Base-by-base conservation (phyloP, 306 rosid species). In the Potentilla sterilis region DNA sequence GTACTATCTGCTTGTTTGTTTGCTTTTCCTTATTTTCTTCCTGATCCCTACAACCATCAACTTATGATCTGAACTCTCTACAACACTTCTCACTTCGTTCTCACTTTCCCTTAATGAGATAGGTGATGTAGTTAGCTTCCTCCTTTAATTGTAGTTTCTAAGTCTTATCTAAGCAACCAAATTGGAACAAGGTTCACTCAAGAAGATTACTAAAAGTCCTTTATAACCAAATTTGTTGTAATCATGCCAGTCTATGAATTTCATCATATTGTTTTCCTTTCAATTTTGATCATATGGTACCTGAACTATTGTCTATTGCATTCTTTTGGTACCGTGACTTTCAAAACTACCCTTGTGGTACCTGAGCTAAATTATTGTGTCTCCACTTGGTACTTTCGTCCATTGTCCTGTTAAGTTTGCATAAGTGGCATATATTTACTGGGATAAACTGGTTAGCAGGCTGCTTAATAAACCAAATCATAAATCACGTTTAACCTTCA, bases 211-310 rank as follows among this genome's bases (percentile, higher is more conserved):
- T 35, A 18, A 71, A 72, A 19, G 28, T 59, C 67, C 41, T 59
- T 32, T 9, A 16, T 28, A 24, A 72, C 52, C 76, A 55, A 55
- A 58, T 13, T 58, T 73, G 76, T 28, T 59, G 10, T 32, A 59
- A 19, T 58, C 9, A 1, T 22, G 48, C 34, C 24, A 42, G 13
- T 72, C 52, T 42, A 40, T 24, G 67, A 42, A 41, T 18, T 34
- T 5, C 18, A 16, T 2, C 34, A 42, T 0, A 40, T 21, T 40
- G 41, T 10, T 41, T 24, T 42, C 55, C 32, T 74, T 74, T 51
- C 10, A 59, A 18, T 6, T 55, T 73, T 59, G 69, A 43, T 59
- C 11, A 15, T 74, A 22, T 3, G 40, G 40, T 2, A 37, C 40
- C 5, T 37, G 40, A 37, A 5, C 40, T 37, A 37, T 37, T 37